Conservation (phyloP, 352 stramenopile species). For the Phytophthora nicotianae region DNA sequence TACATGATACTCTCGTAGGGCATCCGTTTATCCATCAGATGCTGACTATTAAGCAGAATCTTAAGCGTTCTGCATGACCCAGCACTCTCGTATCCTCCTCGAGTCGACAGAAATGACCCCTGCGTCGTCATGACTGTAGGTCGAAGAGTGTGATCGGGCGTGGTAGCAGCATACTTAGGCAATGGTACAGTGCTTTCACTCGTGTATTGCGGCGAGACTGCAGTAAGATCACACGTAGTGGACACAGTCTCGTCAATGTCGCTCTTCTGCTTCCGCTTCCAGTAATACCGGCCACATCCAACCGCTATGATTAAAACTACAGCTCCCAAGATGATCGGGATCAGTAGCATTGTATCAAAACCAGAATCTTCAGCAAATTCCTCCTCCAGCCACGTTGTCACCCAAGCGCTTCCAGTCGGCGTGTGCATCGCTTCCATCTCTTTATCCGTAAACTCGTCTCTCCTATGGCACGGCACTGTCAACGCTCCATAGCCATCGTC, state of each 20-base stretch:
- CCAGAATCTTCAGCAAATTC: constrained; percentile 15
- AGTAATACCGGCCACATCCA: background rate
- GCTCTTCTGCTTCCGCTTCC: background rate
- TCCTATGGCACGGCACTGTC: constrained; percentile 27
- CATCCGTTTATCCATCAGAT: constrained; percentile 30
- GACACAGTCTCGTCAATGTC: constrained; percentile 1
- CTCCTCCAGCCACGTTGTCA: constrained; percentile 26
- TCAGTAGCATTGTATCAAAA: constrained; percentile 22
- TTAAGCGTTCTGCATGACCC: constrained; percentile 30
- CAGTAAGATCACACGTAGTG: constrained; percentile 13
- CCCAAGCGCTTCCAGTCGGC: constrained; percentile 24
- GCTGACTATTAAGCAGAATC: constrained; percentile 17
- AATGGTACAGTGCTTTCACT: constrained; percentile 39
- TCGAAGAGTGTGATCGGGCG: constrained; percentile 9
- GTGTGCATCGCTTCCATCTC: constrained; percentile 24
- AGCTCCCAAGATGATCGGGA: constrained; percentile 19
- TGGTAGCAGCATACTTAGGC: constrained; percentile 14
- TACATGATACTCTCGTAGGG: constrained; percentile 24
- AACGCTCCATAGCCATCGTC: constrained; percentile 17
- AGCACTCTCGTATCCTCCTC: constrained; percentile 25
- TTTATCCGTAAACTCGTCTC: constrained; percentile 19
- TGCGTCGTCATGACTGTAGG: constrained; percentile 19
- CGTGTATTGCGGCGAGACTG: constrained; percentile 17
- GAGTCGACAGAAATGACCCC: constrained; percentile 13
- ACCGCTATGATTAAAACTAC: background rate